A percentile compares a stretch with the other conserved stretches of the same genome.
Conservation (phyloP, 2,329 filamentous ascomycete species). For the Botrytis porri region DNA sequence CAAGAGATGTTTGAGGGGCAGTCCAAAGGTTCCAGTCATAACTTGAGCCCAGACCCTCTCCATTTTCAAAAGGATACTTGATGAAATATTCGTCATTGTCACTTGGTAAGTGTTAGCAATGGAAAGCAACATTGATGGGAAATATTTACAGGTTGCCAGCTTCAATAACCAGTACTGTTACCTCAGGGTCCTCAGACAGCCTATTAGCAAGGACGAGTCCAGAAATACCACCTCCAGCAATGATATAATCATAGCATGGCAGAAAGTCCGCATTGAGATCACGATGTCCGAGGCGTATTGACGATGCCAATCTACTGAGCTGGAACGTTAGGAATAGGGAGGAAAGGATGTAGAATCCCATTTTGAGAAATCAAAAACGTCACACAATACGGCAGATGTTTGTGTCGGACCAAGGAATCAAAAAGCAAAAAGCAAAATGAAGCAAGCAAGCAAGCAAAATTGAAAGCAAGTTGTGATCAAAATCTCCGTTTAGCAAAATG, state of each 20-base stretch:
- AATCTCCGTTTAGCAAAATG: slow-evolving; percentile 11
- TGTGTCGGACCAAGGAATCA: slow-evolving; percentile 2
- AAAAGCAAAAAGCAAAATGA: slow-evolving; percentile 1
- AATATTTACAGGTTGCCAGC: slow-evolving; percentile 29
- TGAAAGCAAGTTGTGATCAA: slow-evolving; percentile 19
- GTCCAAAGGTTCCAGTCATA: slow-evolving; percentile 45
- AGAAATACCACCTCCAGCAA: slow-evolving; percentile 49
- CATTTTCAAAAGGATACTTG: slow-evolving; percentile 30
- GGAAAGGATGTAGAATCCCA: slow-evolving; percentile 1
- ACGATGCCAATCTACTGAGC: slow-evolving; percentile 11
- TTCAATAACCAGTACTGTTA: slow-evolving; percentile 32
- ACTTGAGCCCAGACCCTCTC: slow-evolving; percentile 38
- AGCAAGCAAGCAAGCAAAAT: slow-evolving; percentile 19
- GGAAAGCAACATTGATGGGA: neutral
- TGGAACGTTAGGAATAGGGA: slow-evolving; percentile 4
- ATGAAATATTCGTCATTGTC: slow-evolving; percentile 33
- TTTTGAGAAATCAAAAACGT: slow-evolving; percentile 10
- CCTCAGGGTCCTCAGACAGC: slow-evolving; percentile 41
- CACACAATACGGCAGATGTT: slow-evolving; percentile 10
- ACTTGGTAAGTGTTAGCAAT: slow-evolving; percentile 20
- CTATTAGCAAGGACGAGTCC: slow-evolving; percentile 45
- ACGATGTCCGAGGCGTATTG: slow-evolving; percentile 25
- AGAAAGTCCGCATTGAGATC: slow-evolving; percentile 29
- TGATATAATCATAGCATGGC: slow-evolving; percentile 41
- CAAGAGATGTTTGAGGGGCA: slow-evolving; percentile 39